Evolutionary conservation across 2,329 filamentous ascomycete genomes (phyloP).

Genomic region (Chaetoscypha palmicola): DNA sequence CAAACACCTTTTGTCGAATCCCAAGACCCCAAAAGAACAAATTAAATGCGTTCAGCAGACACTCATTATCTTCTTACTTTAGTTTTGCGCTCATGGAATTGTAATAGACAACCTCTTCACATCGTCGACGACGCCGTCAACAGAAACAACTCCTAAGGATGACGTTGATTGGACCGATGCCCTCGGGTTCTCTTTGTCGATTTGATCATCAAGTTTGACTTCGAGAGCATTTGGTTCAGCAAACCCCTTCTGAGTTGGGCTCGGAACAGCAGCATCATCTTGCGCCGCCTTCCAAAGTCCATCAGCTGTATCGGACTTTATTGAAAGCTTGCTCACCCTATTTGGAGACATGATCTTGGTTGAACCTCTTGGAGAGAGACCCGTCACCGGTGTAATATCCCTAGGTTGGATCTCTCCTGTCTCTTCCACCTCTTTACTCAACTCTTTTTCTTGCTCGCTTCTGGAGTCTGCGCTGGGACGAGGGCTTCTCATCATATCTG

Average conservation of each 20-base stretch:
- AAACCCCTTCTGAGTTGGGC: not conserved
- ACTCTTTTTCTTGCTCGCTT: conserved; percentile 25
- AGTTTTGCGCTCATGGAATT: conserved; percentile 32
- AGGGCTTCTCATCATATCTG: conserved; percentile 21
- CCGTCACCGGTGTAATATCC: conserved; percentile 25
- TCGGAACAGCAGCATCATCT: conserved; percentile 13
- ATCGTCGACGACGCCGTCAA: conserved; percentile 26
- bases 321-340: conserved; percentile 8
- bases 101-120: conserved; percentile 33
- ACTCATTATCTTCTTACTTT: conserved; percentile 9
- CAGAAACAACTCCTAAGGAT: conserved; percentile 15
- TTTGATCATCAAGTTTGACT: conserved; percentile 4
- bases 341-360: conserved; percentile 4
- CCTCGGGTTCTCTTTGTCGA: conserved; percentile 13
- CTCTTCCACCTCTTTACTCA: conserved; percentile 26
- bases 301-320: conserved; percentile 11
- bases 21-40: too few relatives aligned
- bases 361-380: conserved; percentile 9
- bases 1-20: too few relatives aligned
- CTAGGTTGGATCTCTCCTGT: conserved; percentile 27
- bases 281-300: conserved; percentile 12
- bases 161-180: conserved; percentile 21
- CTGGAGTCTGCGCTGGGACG: conserved; percentile 26
- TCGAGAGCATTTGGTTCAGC: not conserved
- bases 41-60: not conserved